phyloP scores from a whole-genome alignment of 2,329 filamentous ascomycete genomes.

The Chaetoscypha palmicola region DNA sequence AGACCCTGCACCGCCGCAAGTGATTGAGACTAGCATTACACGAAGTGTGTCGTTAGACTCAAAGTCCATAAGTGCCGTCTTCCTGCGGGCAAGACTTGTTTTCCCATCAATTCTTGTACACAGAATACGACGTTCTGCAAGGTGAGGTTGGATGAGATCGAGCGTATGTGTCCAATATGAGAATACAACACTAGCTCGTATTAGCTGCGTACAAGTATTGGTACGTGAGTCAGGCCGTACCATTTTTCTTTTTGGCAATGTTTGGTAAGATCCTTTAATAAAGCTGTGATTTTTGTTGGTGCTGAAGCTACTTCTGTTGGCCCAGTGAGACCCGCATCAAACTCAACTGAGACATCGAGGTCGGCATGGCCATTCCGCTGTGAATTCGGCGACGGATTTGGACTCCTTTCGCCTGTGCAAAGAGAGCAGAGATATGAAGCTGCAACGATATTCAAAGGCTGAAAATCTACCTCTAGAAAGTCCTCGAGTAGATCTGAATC shows the following conservation, averaged over 20 bases:
- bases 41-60: neutral
- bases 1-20: slow-evolving; percentile 1
- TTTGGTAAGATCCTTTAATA: neutral
- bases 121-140: neutral
- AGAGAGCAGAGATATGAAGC: too few relatives aligned
- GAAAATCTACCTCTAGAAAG: too few relatives aligned
- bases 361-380: too few relatives aligned
- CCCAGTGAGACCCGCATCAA: too few relatives aligned
- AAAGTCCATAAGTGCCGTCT: neutral
- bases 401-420: too few relatives aligned
- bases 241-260: neutral
- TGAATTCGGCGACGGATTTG: too few relatives aligned
- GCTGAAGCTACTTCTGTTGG: too few relatives aligned
- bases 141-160: neutral
- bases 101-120: slow-evolving; percentile 5
- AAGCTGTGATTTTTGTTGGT: slow-evolving; percentile 3
- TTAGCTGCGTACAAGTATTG: neutral
- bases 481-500: too few relatives aligned
- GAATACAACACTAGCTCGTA: neutral
- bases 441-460: too few relatives aligned
- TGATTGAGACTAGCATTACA: slow-evolving; percentile 5
- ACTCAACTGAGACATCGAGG: too few relatives aligned
- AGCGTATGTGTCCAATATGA: slow-evolving; percentile 4
- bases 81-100: neutral
- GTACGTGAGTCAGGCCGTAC: neutral